These are phyloP conservation scores for Andrographis paniculata DNA, from an alignment of 305 asterid genomes.

Conservation along the genomic window DNA sequence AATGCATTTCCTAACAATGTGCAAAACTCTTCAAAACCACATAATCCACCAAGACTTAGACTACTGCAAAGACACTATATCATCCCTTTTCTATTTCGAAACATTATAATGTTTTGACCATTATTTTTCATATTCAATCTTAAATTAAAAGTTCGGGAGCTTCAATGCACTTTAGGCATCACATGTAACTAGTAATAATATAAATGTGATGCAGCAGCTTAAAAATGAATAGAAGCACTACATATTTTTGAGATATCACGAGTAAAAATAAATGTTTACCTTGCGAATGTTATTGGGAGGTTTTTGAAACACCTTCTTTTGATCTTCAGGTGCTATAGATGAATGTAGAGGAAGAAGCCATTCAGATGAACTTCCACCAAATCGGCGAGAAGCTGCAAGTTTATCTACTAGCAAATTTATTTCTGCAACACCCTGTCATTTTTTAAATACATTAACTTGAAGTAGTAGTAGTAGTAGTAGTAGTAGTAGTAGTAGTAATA, in stretches of 20 bases:
- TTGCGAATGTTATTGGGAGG: constrained; percentile 87
- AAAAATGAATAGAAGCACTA: not conserved
- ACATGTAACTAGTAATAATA: too few species aligned
- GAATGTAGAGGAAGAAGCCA: constrained; percentile 98
- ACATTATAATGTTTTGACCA: too few species aligned
- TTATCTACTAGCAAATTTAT: constrained; percentile 67
- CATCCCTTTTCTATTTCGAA: too few species aligned
- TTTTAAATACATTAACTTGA: constrained; percentile 17
- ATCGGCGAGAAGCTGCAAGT: constrained; percentile 65
- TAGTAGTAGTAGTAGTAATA: too few species aligned
- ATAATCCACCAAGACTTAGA: too few species aligned
- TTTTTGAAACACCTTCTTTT: constrained; percentile 76
- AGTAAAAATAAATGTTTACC: constrained; percentile 28
- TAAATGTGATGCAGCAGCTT: not conserved
- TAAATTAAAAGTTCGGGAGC: too few species aligned
- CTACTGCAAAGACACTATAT: too few species aligned
- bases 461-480: too few species aligned
- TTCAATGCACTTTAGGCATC: too few species aligned
- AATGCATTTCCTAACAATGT: too few species aligned
- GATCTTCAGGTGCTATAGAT: constrained; percentile 90
- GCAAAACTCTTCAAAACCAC: too few species aligned
- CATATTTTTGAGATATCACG: not conserved
- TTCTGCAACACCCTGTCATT: constrained; percentile 84
- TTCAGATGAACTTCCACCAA: constrained; percentile 75
- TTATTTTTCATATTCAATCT: too few species aligned